Conservation (phyloP, 352 stramenopile species). For the Globisporangium cederbergense region DNA sequence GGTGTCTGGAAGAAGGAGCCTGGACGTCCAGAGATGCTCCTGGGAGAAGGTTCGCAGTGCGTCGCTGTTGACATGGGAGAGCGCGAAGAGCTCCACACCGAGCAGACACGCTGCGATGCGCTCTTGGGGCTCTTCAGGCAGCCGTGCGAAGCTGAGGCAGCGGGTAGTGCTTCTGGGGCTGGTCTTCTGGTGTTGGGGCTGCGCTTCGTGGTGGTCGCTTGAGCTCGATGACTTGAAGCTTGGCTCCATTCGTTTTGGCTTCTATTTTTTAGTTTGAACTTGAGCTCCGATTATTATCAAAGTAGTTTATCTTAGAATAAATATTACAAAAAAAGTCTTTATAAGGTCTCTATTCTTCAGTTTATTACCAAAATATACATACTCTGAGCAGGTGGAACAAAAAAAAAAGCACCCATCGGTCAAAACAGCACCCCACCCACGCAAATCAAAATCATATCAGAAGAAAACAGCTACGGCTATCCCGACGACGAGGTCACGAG, state of each 20-base stretch:
- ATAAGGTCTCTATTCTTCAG: background rate
- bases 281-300: too few relatives aligned
- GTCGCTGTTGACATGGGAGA: conserved; percentile 12
- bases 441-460: conserved; percentile 12
- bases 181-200: background rate
- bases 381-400: background rate
- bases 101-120: conserved; percentile 8
- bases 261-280: too few relatives aligned
- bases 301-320: too few relatives aligned
- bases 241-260: too few relatives aligned
- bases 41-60: conserved; percentile 8
- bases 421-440: background rate
- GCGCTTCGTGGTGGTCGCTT: too few relatives aligned
- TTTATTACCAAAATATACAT: background rate
- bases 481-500: background rate
- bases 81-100: conserved; percentile 13
- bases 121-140: background rate
- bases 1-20: background rate
- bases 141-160: background rate
- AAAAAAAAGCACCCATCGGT: background rate
- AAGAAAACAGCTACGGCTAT: background rate
- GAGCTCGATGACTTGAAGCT: too few relatives aligned
- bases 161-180: background rate
- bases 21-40: background rate
- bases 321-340: too few relatives aligned